A percentile compares a stretch with the other conserved stretches of the same genome.
These are phyloP conservation scores for Penstemon barbatus DNA, from an alignment of 257 asterid species.

Conservation along the genomic window DNA sequence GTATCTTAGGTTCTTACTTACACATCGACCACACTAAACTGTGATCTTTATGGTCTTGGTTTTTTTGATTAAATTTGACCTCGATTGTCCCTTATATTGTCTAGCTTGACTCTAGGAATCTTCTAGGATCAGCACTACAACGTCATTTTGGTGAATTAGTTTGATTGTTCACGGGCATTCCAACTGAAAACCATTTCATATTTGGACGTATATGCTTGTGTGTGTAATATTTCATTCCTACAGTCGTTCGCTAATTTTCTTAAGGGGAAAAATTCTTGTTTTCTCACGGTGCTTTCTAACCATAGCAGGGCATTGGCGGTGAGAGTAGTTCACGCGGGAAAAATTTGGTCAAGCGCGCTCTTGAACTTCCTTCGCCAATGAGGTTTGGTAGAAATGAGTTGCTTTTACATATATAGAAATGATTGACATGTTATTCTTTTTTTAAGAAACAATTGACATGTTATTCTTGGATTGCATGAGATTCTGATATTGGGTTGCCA, in stretches of 20 bases:
- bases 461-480: conserved; percentile 25
- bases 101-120: conserved; percentile 12
- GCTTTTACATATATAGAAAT: conserved; percentile 6
- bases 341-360: conserved; percentile 42
- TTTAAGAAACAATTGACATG: conserved; percentile 4
- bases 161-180: conserved; percentile 8
- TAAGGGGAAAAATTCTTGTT: conserved; percentile 1
- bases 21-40: background rate
- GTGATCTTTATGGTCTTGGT: background rate
- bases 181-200: background rate
- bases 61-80: background rate
- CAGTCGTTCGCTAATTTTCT: conserved; percentile 2
- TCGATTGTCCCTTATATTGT: background rate
- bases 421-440: conserved; percentile 5
- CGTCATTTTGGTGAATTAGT: conserved; percentile 12
- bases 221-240: background rate
- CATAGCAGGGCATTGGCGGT: conserved; percentile 48
- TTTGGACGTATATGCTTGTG: background rate
- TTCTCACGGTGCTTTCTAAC: conserved; percentile 17
- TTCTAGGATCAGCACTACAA: conserved; percentile 8
- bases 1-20: conserved; percentile 6
- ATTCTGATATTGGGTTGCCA: conserved; percentile 30
- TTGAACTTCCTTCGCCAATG: conserved; percentile 54
- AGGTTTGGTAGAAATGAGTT: conserved; percentile 41
- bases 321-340: conserved; percentile 41